Evolutionary conservation across 495 filamentous ascomycete species (phyloP).

Genomic region (Chaetomium tenue): DNA sequence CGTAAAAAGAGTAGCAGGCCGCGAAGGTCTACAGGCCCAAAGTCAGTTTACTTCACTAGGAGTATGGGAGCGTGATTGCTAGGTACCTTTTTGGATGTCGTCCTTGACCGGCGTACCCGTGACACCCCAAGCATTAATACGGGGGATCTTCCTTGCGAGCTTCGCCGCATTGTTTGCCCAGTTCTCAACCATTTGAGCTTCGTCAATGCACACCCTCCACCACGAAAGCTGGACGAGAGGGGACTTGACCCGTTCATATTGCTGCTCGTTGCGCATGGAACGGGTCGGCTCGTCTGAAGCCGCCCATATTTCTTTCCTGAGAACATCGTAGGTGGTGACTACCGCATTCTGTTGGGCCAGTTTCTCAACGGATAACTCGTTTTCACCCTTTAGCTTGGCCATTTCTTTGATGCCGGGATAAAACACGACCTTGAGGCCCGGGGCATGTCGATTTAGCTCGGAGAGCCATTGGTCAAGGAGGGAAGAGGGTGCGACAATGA

Average conservation of each 20-base stretch:
- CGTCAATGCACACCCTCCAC: constrained; percentile 93
- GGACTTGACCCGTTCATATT: constrained; percentile 65
- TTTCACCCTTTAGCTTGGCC: constrained; percentile 27
- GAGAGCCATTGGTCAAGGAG: constrained; percentile 85
- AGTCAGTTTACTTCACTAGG: not conserved
- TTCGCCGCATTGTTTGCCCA: constrained; percentile 79
- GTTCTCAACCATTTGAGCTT: constrained; percentile 93
- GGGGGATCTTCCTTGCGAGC: constrained; percentile 74
- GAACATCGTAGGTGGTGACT: constrained; percentile 79
- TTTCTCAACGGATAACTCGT: constrained; percentile 47
- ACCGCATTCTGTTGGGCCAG: constrained; percentile 70
- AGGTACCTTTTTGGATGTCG: constrained; percentile 59
- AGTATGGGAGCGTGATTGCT: not conserved
- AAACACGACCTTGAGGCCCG: constrained; percentile 39
- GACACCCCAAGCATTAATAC: constrained; percentile 87
- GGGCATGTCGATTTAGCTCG: constrained; percentile 67
- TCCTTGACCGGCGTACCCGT: constrained; percentile 86
- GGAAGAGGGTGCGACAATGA: constrained; percentile 82
- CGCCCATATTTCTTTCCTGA: constrained; percentile 75
- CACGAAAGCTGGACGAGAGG: constrained; percentile 77
- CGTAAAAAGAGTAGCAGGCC: constrained; percentile 78
- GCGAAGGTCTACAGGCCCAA: constrained; percentile 49
- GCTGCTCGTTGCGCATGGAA: constrained; percentile 62
- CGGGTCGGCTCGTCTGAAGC: constrained; percentile 62
- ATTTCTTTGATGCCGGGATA: constrained; percentile 50